phyloP scores from a whole-genome alignment of 163 green algal genomes.

The Coccomyxa subellipsoidea region DNA sequence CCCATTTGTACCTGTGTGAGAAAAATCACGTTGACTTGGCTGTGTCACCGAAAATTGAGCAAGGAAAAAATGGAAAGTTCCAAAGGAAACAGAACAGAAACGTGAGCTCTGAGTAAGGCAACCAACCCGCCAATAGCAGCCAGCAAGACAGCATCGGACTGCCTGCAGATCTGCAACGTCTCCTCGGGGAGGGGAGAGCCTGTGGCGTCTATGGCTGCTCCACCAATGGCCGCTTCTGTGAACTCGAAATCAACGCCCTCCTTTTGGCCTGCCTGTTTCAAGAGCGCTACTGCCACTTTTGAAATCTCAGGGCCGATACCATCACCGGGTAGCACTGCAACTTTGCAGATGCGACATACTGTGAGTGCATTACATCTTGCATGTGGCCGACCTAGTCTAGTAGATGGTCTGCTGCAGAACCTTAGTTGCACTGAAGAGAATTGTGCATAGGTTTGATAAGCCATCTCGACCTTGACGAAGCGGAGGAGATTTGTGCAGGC shows the following conservation, averaged over 20 bases:
- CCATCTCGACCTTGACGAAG: background rate
- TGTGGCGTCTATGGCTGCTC: slow-evolving; percentile 88
- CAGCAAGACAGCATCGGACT: slow-evolving; percentile 88
- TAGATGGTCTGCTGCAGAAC: background rate
- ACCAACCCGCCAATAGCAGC: slow-evolving; percentile 90
- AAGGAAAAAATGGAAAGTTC: no score
- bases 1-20: slow-evolving; percentile 95
- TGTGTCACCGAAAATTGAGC: no score
- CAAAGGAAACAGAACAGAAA: background rate
- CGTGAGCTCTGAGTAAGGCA: background rate
- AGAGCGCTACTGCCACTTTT: slow-evolving; percentile 70
- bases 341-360: slow-evolving; percentile 50
- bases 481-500: no score
- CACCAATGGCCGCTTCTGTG: slow-evolving; percentile 82
- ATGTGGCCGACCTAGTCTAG: background rate
- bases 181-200: slow-evolving; percentile 84
- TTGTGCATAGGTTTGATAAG: background rate
- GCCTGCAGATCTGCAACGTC: slow-evolving; percentile 81
- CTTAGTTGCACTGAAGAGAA: background rate
- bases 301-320: slow-evolving; percentile 99
- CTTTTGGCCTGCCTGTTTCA: slow-evolving; percentile 66
- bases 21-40: background rate
- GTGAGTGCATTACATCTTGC: background rate
- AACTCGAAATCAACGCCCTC: slow-evolving; percentile 84
- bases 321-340: slow-evolving; percentile 90